Conservation (phyloP, 768 basidiomycete species). For the Polyporus arcularius region DNA sequence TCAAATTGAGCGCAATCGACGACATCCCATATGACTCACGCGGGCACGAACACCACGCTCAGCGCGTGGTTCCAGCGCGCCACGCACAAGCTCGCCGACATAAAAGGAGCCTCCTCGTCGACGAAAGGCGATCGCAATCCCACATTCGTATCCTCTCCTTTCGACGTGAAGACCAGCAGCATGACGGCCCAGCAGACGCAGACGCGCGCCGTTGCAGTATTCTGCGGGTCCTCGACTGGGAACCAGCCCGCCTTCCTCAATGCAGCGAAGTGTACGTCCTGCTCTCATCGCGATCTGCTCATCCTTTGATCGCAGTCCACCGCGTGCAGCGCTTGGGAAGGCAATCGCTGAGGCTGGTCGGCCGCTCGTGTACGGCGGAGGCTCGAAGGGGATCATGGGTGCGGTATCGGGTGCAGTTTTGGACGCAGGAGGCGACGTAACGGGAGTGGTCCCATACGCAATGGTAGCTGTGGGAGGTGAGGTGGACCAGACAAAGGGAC, state of each 20-base stretch:
- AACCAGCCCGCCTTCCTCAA: slow-evolving; percentile 56
- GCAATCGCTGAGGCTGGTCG: slow-evolving; percentile 64
- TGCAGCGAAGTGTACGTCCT: slow-evolving; percentile 69
- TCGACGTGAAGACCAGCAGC: slow-evolving; percentile 7
- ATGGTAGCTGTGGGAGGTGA: slow-evolving; percentile 71
- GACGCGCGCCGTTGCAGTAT: slow-evolving; percentile 65
- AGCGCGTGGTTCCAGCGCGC: slow-evolving; percentile 16
- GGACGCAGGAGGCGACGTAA: slow-evolving; percentile 68
- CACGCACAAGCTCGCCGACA: not conserved
- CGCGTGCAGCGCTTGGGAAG: slow-evolving; percentile 61
- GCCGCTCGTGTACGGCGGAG: slow-evolving; percentile 87
- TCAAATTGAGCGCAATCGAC: not conserved
- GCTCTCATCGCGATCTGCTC: not conserved
- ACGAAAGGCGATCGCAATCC: not conserved
- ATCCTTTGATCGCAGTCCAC: not conserved
- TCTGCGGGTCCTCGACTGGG: slow-evolving; percentile 80
- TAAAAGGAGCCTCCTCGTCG: not conserved
- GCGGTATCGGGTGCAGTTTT: slow-evolving; percentile 66
- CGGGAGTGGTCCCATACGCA: slow-evolving; percentile 77
- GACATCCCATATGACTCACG: slow-evolving; percentile 1
- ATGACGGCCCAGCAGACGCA: slow-evolving; percentile 13
- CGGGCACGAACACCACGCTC: not conserved
- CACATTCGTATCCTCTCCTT: slow-evolving; percentile 9
- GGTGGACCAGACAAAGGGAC: slow-evolving; percentile 43
- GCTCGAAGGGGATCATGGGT: slow-evolving; percentile 85